These are phyloP conservation scores for Cryptococcus wingfieldii DNA, from an alignment of 1,284 basidiomycete genomes.

Conservation along the genomic window DNA sequence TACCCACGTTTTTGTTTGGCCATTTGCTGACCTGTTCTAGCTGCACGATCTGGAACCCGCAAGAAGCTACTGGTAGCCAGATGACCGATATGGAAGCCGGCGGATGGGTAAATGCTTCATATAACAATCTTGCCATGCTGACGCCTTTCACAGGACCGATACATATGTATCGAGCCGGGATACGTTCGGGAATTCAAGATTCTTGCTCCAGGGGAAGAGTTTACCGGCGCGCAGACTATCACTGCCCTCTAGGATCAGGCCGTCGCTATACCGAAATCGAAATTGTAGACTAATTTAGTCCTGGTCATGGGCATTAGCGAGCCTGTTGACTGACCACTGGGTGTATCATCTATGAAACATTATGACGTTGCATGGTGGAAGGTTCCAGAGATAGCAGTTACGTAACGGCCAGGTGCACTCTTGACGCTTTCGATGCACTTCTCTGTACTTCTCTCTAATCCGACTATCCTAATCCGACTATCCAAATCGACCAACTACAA, in stretches of 20 bases:
- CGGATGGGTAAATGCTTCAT: conserved; percentile 63
- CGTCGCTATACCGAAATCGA: background rate
- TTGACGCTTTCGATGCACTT: background rate
- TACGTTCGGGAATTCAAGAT: conserved; percentile 55
- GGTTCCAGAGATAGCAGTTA: conserved; percentile 4
- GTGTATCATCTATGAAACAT: too few species aligned
- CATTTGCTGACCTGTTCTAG: conserved; percentile 11
- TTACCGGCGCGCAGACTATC: conserved; percentile 69
- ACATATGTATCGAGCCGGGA: conserved; percentile 82
- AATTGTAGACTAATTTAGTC: background rate
- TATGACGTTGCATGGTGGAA: too few species aligned
- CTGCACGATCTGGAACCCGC: conserved; percentile 72
- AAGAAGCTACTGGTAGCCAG: conserved; percentile 60
- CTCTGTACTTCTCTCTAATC: background rate
- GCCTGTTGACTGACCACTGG: background rate
- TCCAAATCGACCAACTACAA: background rate
- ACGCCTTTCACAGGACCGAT: conserved; percentile 58
- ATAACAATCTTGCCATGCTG: background rate
- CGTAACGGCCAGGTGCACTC: background rate
- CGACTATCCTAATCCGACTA: background rate
- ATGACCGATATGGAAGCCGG: conserved; percentile 79
- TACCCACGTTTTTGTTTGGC: background rate
- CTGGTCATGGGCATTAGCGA: background rate
- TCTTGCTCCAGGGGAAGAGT: conserved; percentile 61
- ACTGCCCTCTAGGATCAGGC: conserved; percentile 18